A percentile compares a stretch with the other conserved stretches of the same genome.
Conservation (phyloP, 345 rosid genomes). For the Euphorbia pulcherrima region DNA sequence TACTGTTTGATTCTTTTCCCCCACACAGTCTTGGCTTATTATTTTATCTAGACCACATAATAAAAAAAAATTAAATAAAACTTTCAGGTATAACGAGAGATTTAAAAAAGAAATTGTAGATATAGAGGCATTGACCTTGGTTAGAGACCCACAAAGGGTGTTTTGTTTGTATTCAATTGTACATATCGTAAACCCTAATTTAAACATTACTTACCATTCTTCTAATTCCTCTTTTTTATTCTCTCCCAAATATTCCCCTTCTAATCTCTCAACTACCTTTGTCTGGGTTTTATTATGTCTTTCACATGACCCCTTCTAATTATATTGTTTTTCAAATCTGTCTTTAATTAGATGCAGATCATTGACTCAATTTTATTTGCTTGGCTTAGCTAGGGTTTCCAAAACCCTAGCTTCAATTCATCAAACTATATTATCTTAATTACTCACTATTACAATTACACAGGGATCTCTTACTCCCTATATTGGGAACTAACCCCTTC, state of each 20-base stretch:
- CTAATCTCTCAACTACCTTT: constrained; percentile 33
- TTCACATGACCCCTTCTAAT: constrained; percentile 38
- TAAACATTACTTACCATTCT: constrained; percentile 35
- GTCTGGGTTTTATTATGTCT: constrained; percentile 31
- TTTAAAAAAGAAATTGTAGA: no score
- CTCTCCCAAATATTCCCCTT: constrained; percentile 69
- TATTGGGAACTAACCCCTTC: constrained; percentile 21
- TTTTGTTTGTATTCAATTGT: constrained; percentile 48
- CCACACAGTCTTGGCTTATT: constrained; percentile 34
- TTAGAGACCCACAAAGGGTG: constrained; percentile 33
- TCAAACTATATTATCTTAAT: constrained; percentile 18
- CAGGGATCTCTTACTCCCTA: constrained; percentile 16
- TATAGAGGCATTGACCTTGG: constrained; percentile 35
- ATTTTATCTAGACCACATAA: no score
- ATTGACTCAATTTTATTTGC: constrained; percentile 12
- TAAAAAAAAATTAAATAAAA: no score
- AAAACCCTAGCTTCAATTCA: constrained; percentile 45
- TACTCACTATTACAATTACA: constrained; percentile 4
- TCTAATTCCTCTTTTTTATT: constrained; percentile 51
- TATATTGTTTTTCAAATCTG: no score
- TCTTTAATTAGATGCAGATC: constrained; percentile 5
- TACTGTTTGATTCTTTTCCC: constrained; percentile 35
- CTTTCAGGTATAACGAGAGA: no score
- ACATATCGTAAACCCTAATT: constrained; percentile 41
- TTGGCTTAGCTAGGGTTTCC: constrained; percentile 16